Base-by-base conservation (phyloP, 1,284 basidiomycete genomes). In the Microbotryum lychnidis-dioicae region DNA sequence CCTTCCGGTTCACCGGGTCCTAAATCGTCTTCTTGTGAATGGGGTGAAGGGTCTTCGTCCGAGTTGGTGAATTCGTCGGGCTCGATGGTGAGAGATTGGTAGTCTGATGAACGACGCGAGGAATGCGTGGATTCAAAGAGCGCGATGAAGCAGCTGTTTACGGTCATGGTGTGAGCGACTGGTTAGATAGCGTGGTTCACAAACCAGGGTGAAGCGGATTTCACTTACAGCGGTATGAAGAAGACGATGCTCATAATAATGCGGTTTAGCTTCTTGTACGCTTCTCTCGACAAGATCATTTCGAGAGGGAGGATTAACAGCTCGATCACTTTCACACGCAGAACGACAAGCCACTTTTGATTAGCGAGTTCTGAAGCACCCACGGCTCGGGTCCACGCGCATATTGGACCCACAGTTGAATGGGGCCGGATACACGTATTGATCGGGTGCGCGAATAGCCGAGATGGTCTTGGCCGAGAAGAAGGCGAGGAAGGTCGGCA, bases 401-500 rank as follows among this genome's bases (percentile, higher is more conserved):
- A 2, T 2, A 31, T 31, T 31, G 31, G 9, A 21, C 27, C 12
- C 21, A 50, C 27, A 78, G 73, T 96, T 97, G 80, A 94, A 81
- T 0, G 80, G 80, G 2, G 79, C 72, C 29, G 66, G 67, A 56
- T 65, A 65, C 2, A 69, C 63, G 54, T 57, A 49, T n/a, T 78
- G 75, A 64, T 82, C 81, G 1, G 93, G 93, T 0, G 92, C 91
- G 55, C 91, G 81, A 55, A 80, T 74, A 54, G 70, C 66, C 4
- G 68, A 57, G 45, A 76, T 65, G 29, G 75, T 75, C 64, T 76
- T 66, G 58, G 61, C 58, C 1, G 66, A 94, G 73, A 91, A 94
- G 79, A 91, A 94, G 7, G 89, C 83, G 59, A 96, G 79, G 72
- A 87, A 91, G 74, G 91, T 84, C n/a, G 84, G 64, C 21, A 84